Percentiles rank a stretch among this genome's conserved stretches.
phyloP scores from a whole-genome alignment of 441 rosid genomes.

The Capsella rubella region DNA sequence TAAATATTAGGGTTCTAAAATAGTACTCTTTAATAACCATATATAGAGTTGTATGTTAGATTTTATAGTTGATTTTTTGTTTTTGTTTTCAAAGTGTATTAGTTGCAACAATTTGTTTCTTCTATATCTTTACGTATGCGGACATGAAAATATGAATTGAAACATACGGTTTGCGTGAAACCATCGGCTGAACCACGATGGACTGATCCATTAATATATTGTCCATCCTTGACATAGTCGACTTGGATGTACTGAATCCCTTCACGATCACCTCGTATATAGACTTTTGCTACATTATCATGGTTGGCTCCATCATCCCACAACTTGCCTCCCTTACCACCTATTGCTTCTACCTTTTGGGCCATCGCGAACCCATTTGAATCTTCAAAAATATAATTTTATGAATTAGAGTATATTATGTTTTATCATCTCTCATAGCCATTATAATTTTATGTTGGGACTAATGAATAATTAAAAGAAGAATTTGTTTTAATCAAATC shows the following conservation, averaged over 20 bases:
- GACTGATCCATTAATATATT: background rate
- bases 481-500: background rate
- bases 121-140: background rate
- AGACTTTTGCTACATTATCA: background rate
- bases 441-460: background rate
- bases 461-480: background rate
- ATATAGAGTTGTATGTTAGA: background rate
- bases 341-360: slow-evolving; percentile 17
- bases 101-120: too few relatives aligned
- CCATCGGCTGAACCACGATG: slow-evolving; percentile 19
- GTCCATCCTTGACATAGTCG: slow-evolving; percentile 14
- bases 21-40: background rate
- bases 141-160: background rate
- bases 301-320: slow-evolving; percentile 40
- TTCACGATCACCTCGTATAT: slow-evolving; percentile 24
- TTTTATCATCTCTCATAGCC: background rate
- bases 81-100: background rate
- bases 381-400: background rate
- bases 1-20: background rate
- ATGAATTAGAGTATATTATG: background rate
- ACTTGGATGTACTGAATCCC: slow-evolving; percentile 25
- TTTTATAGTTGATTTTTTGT: background rate
- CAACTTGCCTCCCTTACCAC: slow-evolving; percentile 19
- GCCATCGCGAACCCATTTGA: slow-evolving; percentile 16
- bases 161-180: slow-evolving; percentile 19